Conservation (phyloP, 2,329 filamentous ascomycete genomes). For the Stagonosporopsis rhizophila region DNA sequence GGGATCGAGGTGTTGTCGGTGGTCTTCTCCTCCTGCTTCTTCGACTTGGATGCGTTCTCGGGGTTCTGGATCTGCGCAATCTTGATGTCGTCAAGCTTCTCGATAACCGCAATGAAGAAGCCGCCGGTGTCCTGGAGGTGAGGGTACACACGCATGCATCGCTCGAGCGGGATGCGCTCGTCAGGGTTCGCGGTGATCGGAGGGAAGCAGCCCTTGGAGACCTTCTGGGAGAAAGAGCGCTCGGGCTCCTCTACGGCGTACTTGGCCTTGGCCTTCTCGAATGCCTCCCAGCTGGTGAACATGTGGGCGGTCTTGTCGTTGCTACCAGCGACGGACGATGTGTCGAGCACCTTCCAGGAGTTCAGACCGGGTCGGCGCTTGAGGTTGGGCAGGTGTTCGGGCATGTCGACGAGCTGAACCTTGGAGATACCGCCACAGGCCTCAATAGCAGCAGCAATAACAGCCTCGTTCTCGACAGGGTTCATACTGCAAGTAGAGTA, state of each 20-base stretch:
- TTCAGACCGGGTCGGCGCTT: conserved; percentile 79
- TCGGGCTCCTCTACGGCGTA: conserved; percentile 66
- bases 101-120: conserved; percentile 95
- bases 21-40: conserved; percentile 29
- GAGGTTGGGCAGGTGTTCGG: conserved; percentile 75
- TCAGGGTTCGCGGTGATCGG: conserved; percentile 61
- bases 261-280: conserved; percentile 72
- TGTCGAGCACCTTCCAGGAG: conserved; percentile 81
- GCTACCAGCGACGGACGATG: conserved; percentile 33
- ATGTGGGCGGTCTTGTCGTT: conserved; percentile 76
- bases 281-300: conserved; percentile 82
- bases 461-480: conserved; percentile 94
- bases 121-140: conserved; percentile 96
- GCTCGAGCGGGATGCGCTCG: conserved; percentile 76
- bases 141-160: conserved; percentile 92
- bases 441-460: conserved; percentile 85
- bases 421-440: conserved; percentile 84
- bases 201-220: conserved; percentile 87
- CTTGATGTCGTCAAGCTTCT: conserved; percentile 78
- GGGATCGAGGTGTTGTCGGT: conserved; percentile 28
- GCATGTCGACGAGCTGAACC: conserved; percentile 85
- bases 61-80: conserved; percentile 39
- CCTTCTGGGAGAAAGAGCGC: conserved; percentile 54
- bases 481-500: conserved; percentile 99
- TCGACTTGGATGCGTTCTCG: conserved; percentile 35